phyloP scores from a whole-genome alignment of 345 rosid species.

The Acer campestre region DNA sequence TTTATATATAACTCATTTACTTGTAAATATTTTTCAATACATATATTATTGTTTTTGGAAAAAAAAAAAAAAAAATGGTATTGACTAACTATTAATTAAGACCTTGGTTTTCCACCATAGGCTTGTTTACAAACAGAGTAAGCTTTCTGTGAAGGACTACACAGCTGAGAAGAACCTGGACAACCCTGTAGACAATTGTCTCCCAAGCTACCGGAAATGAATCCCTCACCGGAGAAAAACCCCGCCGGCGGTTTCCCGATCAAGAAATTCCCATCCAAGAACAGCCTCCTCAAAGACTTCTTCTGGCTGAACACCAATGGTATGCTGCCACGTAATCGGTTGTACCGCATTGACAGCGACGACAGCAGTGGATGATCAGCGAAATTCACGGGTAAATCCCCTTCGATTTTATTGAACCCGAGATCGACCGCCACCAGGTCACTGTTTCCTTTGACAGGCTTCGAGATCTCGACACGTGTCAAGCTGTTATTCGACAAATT shows the following conservation, averaged over 20 bases:
- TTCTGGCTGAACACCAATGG: constrained; percentile 63
- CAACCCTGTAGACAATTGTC: constrained; percentile 82
- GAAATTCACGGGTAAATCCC: constrained; percentile 53
- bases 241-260: constrained; percentile 76
- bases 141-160: constrained; percentile 81
- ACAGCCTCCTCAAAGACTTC: constrained; percentile 59
- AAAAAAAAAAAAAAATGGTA: background rate
- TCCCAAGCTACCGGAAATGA: constrained; percentile 79
- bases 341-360: constrained; percentile 71
- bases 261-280: constrained; percentile 78
- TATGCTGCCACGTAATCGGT: constrained; percentile 67
- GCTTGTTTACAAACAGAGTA: constrained; percentile 68
- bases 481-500: constrained; percentile 76
- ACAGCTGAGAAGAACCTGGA: constrained; percentile 75
- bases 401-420: constrained; percentile 71
- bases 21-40: background rate
- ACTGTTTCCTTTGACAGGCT: constrained; percentile 38
- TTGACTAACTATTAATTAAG: constrained; percentile 23
- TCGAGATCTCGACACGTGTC: constrained; percentile 51
- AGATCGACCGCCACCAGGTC: constrained; percentile 78
- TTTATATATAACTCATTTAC: background rate
- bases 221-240: constrained; percentile 34
- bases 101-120: constrained; percentile 71
- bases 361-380: constrained; percentile 59
- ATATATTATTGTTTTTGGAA: background rate